These are phyloP conservation scores for Fusarium sp. DNA, from an alignment of 2,329 filamentous ascomycete genomes.

Conservation along the genomic window DNA sequence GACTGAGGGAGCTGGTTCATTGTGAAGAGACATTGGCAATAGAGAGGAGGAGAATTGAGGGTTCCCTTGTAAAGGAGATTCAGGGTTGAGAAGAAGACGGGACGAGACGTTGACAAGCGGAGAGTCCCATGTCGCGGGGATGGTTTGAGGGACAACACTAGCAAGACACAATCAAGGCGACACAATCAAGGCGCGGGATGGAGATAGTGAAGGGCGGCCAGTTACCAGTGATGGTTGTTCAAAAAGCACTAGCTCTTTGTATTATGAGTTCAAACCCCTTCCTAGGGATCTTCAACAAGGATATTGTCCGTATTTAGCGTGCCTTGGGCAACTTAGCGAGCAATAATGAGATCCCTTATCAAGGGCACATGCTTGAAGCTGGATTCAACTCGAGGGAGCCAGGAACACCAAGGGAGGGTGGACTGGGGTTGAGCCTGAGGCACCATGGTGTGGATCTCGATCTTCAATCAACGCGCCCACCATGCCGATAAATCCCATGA, in stretches of 20 bases:
- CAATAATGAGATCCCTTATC: constrained; percentile 23
- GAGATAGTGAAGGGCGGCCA: neutral
- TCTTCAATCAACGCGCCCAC: neutral
- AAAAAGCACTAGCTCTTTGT: constrained; percentile 8
- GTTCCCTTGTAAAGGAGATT: constrained; percentile 17
- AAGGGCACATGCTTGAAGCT: constrained; percentile 15
- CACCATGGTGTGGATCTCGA: neutral
- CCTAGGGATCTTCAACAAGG: neutral
- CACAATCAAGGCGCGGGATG: neutral
- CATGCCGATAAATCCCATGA: neutral
- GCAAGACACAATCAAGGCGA: neutral
- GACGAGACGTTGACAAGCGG: neutral
- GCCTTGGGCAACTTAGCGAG: neutral
- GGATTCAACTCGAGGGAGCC: constrained; percentile 16
- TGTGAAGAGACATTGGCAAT: constrained; percentile 23
- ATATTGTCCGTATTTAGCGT: constrained; percentile 1
- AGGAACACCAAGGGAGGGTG: neutral
- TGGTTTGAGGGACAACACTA: neutral
- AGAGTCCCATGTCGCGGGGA: neutral
- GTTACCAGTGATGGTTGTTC: neutral
- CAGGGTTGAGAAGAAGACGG: neutral
- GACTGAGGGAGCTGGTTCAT: neutral
- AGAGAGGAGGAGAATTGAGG: neutral
- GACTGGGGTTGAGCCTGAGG: neutral
- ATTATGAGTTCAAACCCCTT: neutral